phyloP scores from a whole-genome alignment of 441 rosid genomes.

The Flueggea neowawraea region DNA sequence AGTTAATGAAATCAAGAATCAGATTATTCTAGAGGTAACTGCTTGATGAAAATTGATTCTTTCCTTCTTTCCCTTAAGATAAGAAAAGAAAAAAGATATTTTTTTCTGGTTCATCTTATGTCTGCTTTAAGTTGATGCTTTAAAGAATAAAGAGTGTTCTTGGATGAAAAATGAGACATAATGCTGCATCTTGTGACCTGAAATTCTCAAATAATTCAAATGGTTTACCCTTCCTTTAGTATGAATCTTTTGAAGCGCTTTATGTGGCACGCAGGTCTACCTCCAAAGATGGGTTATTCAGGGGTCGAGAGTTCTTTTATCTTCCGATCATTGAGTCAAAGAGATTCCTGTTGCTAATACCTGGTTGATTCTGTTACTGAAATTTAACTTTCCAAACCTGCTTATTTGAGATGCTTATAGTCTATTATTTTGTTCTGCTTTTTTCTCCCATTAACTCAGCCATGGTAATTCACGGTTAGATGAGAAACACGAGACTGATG shows the following conservation, averaged over 20 bases:
- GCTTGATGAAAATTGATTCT: conserved; percentile 41
- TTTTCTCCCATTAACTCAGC: conserved; percentile 11
- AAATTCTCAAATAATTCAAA: too few relatives aligned
- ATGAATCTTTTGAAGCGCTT: too few relatives aligned
- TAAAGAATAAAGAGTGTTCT: too few relatives aligned
- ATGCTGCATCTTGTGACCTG: too few relatives aligned
- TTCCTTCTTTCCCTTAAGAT: conserved; percentile 7
- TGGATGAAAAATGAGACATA: too few relatives aligned
- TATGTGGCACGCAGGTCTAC: too few relatives aligned
- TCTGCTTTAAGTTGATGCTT: too few relatives aligned
- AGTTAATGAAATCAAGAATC: conserved; percentile 29
- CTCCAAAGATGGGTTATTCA: too few relatives aligned
- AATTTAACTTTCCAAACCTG: not conserved
- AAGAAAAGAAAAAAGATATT: not conserved
- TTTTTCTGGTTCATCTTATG: not conserved
- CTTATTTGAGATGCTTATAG: not conserved
- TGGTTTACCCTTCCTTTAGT: too few relatives aligned
- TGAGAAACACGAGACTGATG: conserved; percentile 10
- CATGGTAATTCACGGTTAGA: conserved; percentile 32
- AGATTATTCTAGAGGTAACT: conserved; percentile 60
- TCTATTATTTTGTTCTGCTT: not conserved
- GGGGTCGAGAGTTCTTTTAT: too few relatives aligned
- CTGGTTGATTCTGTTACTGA: not conserved
- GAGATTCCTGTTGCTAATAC: too few relatives aligned
- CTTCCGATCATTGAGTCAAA: too few relatives aligned